A percentile compares a stretch with the other conserved stretches of the same genome.
Evolutionary conservation across 2,329 filamentous ascomycete genomes (phyloP).

Genomic region (Fusarium algeriense): DNA sequence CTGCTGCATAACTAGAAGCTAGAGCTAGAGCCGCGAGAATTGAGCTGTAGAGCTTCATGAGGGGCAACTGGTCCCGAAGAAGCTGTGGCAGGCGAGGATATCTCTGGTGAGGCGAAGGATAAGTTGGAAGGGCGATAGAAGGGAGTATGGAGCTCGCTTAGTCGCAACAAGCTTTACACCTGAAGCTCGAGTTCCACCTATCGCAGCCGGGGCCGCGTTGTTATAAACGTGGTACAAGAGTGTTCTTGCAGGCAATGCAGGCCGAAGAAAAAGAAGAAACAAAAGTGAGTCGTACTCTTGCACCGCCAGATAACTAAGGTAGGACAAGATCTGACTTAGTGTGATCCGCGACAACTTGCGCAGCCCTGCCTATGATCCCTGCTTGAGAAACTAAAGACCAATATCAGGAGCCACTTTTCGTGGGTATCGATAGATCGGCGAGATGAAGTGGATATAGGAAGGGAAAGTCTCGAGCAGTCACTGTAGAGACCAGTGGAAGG

Average conservation of each 20-base stretch:
- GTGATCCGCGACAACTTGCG: conserved; percentile 31
- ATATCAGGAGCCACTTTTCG: conserved; percentile 31
- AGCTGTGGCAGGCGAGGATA: neutral
- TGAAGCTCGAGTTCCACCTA: conserved; percentile 11
- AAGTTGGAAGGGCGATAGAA: conserved; percentile 12
- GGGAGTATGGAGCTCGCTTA: conserved; percentile 6
- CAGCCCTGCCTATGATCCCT: conserved; percentile 35
- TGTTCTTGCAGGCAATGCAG: conserved; percentile 7
- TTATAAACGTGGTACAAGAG: conserved; percentile 8
- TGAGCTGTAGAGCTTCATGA: conserved; percentile 44
- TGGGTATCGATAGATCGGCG: conserved; percentile 33
- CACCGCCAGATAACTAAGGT: conserved; percentile 9
- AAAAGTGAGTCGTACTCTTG: neutral
- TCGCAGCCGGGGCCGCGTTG: conserved; percentile 1
- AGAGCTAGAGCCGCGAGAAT: conserved; percentile 44
- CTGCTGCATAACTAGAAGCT: conserved; percentile 39
- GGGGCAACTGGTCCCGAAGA: conserved; percentile 5
- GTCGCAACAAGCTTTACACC: conserved; percentile 18
- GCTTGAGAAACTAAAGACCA: conserved; percentile 29
- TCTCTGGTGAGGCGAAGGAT: conserved; percentile 3
- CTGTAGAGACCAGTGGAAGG: conserved; percentile 16
- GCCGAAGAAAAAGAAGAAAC: conserved; percentile 9
- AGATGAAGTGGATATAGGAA: conserved; percentile 27
- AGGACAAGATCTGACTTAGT: conserved; percentile 31
- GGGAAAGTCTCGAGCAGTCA: conserved; percentile 9